Percentiles rank a stretch among this genome's conserved stretches.
phyloP scores from a whole-genome alignment of 257 asterid genomes.

The Leonotis leonurus region DNA sequence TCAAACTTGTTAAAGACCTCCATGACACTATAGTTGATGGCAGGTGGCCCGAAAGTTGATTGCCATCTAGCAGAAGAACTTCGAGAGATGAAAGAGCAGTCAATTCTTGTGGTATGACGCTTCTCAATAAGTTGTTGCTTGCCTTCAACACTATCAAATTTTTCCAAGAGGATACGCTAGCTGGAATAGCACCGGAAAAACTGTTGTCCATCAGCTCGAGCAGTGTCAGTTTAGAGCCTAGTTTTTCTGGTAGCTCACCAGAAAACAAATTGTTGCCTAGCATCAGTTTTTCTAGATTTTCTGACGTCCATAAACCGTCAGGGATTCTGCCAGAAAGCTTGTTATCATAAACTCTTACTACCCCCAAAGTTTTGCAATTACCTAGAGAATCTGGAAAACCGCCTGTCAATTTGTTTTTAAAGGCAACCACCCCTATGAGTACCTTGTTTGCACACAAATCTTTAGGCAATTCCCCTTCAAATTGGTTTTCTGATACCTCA shows the following conservation, averaged over 20 bases:
- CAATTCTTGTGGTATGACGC: slow-evolving; percentile 52
- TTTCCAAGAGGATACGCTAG: slow-evolving; percentile 47
- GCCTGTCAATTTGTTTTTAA: slow-evolving; percentile 50
- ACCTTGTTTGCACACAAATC: slow-evolving; percentile 47
- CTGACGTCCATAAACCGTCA: slow-evolving; percentile 49
- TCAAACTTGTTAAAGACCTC: slow-evolving; percentile 40
- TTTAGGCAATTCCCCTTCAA: slow-evolving; percentile 49
- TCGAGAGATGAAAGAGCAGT: slow-evolving; percentile 46
- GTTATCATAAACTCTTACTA: slow-evolving; percentile 32
- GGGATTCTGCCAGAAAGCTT: slow-evolving; percentile 57
- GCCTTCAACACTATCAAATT: slow-evolving; percentile 39
- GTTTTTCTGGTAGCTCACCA: slow-evolving; percentile 50
- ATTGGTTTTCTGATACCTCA: slow-evolving; percentile 46
- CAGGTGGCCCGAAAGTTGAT: slow-evolving; percentile 49
- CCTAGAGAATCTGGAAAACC: slow-evolving; percentile 55
- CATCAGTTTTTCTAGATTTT: slow-evolving; percentile 23
- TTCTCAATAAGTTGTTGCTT: slow-evolving; percentile 49
- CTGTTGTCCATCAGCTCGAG: slow-evolving; percentile 53
- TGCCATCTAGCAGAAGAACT: slow-evolving; percentile 43
- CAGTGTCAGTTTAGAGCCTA: slow-evolving; percentile 27
- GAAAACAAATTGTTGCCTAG: slow-evolving; percentile 46
- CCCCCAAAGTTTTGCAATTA: slow-evolving; percentile 38
- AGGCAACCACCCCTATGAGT: slow-evolving; percentile 39
- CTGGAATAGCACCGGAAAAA: slow-evolving; percentile 64
- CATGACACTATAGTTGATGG: slow-evolving; percentile 62